These are phyloP conservation scores for Heliosperma pusillum DNA, from an alignment of 148 eudicot genomes.

Conservation along the genomic window DNA sequence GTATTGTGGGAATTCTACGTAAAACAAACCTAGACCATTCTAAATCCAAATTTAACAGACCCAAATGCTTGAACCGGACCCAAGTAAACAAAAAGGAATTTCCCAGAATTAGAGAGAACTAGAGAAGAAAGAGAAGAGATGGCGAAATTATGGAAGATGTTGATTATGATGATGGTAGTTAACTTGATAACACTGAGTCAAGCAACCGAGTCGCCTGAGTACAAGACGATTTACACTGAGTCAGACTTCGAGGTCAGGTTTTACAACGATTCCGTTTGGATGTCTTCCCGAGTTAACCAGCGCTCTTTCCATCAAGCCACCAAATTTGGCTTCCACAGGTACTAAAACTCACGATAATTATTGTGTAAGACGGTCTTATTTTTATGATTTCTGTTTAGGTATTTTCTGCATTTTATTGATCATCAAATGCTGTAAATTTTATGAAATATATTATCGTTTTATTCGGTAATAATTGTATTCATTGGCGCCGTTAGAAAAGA, in stretches of 20 bases:
- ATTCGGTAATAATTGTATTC: no score
- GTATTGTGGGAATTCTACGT: no score
- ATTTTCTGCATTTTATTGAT: neutral
- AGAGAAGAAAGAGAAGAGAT: neutral
- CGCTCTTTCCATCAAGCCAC: slow-evolving; percentile 78
- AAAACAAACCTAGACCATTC: no score
- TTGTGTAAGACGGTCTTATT: no score
- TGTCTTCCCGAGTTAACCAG: slow-evolving; percentile 51
- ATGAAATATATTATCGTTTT: no score
- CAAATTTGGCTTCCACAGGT: slow-evolving; percentile 78
- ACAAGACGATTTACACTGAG: slow-evolving; percentile 55
- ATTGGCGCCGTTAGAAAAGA: no score
- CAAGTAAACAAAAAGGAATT: no score
- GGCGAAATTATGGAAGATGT: slow-evolving; percentile 20
- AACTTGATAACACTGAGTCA: neutral
- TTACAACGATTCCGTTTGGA: slow-evolving; percentile 64
- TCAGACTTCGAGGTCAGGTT: slow-evolving; percentile 77
- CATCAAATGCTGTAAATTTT: neutral
- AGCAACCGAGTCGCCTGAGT: slow-evolving; percentile 63
- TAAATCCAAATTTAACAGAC: no score
- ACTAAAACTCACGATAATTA: no score
- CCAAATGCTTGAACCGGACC: no score
- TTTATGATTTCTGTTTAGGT: neutral
- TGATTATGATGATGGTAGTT: neutral
- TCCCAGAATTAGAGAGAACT: slow-evolving; percentile 19